phyloP scores from a whole-genome alignment of 768 basidiomycete genomes.

The Lepiota subincarnata region DNA sequence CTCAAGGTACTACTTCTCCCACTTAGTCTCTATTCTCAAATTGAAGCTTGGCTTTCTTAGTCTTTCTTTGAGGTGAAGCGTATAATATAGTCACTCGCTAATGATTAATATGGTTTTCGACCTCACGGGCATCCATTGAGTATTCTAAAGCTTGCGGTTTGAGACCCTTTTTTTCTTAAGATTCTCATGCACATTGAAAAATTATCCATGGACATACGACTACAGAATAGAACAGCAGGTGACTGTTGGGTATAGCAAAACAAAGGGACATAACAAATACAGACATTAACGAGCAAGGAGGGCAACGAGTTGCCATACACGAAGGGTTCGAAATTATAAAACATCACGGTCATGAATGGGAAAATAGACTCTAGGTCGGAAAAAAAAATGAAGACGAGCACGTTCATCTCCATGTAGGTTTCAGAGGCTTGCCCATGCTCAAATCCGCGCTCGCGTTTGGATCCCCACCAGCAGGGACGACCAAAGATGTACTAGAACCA shows the following conservation, averaged over 20 bases:
- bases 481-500: slow-evolving; percentile 21
- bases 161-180: background rate
- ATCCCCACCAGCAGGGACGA: slow-evolving; percentile 33
- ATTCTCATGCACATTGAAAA: background rate
- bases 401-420: slow-evolving; percentile 57
- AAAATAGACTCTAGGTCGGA: slow-evolving; percentile 12
- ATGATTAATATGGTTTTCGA: slow-evolving; percentile 10
- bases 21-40: background rate
- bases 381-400: slow-evolving; percentile 13
- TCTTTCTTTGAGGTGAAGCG: slow-evolving; percentile 92
- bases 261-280: background rate
- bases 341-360: slow-evolving; percentile 12
- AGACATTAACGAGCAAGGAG: slow-evolving; percentile 9
- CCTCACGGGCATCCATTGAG: background rate
- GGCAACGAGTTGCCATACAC: slow-evolving; percentile 13
- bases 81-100: slow-evolving; percentile 54
- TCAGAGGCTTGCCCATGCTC: slow-evolving; percentile 41
- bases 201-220: slow-evolving; percentile 2
- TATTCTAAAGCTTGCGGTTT: background rate
- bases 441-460: slow-evolving; percentile 46
- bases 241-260: slow-evolving; percentile 19
- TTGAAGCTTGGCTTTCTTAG: slow-evolving; percentile 26
- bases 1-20: slow-evolving; percentile 57
- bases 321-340: slow-evolving; percentile 15
- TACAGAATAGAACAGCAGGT: slow-evolving; percentile 6